Evolutionary conservation across 768 basidiomycete genomes (phyloP), one percentile per base, ranked within the genome.

Genomic region (Leccinum olivaceopallidum): DNA sequence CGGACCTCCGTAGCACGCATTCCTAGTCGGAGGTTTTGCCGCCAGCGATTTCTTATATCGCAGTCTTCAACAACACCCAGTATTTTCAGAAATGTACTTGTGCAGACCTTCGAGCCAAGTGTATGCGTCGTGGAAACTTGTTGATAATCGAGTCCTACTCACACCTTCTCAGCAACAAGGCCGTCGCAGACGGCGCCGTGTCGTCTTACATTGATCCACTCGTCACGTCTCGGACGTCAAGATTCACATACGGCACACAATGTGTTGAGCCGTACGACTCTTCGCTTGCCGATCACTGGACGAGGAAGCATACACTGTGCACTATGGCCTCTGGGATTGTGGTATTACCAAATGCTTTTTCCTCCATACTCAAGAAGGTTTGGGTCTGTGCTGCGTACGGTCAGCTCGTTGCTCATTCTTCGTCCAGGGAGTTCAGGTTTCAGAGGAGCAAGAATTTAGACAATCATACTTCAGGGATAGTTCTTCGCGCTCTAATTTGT

Each of bases 171-270:
- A 51, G 50, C 18, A 51, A 51, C 18, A 51, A 51, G 26, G 50
- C 50, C 18, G 50, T 51, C 18, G 50, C 50, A 18, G 50, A 51
- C 5, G 50, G 50, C 0, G 50, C 50, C 16, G 50, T 51, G 0
- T 51, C 18, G 13, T 77, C 67, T 58, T 74, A 71, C 34, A 57
- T 85, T 4, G 79, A 83, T 44, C 79, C 79, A 53, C 76, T 78
- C 20, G 82, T 84, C 8, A 72, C 75, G 0, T 72, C 74, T 10
- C 77, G 83, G 30, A 73, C 82, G 0, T 73, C 82, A 4, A 78
- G 76, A 47, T 63, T 73, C 50, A 79, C 79, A 0, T 79, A 78
- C 47, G 79, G 79, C 1, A 66, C 71, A 13, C 62, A 75, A 47
- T 72, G 74, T 47, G 9, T 39, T 24, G 63, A 58, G 2, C 13